Evolutionary conservation across 1,284 basidiomycete genomes (phyloP), one percentile per base, ranked within the genome.

Genomic region (Abortiporus biennis): DNA sequence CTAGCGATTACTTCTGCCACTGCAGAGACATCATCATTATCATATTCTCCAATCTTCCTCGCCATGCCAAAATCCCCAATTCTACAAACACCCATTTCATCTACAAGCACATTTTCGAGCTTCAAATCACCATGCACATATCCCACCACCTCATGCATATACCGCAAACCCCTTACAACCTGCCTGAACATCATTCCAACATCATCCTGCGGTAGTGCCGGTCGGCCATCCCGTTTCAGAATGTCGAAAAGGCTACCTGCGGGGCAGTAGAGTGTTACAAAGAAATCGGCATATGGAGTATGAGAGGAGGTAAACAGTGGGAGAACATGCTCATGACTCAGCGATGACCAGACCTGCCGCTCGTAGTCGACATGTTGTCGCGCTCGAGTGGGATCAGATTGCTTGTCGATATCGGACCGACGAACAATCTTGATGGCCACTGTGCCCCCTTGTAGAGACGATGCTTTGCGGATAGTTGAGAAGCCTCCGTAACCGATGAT

Each of bases 121-220:
- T 99, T 99, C 63, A 99, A 72, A 65, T 99, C 93, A 51, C 91
- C 79, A 66, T 97, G 93, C 41, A 93, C 82, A 51, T 88, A 76
- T 13, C 74, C 67, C 19, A 80, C 85, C 36, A 78, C 75, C 48
- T 85, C 79, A 62, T 98, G 94, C 54, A 99, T 66, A 60, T 92
- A 94, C 43, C 80, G 72, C 51, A 97, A 68, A 9, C 92, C 94
- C 36, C 83, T 73, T 24, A 92, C 89, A 44, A 97, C 80, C 63
- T 96, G 92, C 37, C 85, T 77, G 60, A 97, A 94, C 74, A 92
- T 85, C 67, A 84, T 86, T 40, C 89, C 82, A 0, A 82, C 88
- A 45, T 90, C 90, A 53, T 89, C 86, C 50, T 78, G 79, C 19
- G 73, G 73, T 22, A 84, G 59, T 40, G 72, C 78, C 4, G 80